These are phyloP conservation scores for Cladosporium sp. DNA, from an alignment of 2,329 filamentous ascomycete genomes.

Conservation along the genomic window DNA sequence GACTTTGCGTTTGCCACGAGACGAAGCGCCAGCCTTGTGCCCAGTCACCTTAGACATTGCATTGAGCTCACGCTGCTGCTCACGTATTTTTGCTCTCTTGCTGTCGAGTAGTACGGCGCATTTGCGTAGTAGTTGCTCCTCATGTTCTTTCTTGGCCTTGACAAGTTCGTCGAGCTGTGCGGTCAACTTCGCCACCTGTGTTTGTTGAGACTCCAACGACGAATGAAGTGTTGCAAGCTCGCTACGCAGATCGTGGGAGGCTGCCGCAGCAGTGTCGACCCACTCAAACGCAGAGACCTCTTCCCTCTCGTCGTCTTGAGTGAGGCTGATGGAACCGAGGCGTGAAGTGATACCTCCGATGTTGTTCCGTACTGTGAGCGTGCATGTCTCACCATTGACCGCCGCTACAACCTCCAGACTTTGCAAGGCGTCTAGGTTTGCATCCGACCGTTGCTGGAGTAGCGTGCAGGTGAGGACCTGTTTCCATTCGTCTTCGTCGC, in stretches of 20 bases:
- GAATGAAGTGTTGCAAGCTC: constrained; percentile 41
- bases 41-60: constrained; percentile 1
- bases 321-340: constrained; percentile 64
- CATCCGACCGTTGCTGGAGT: constrained; percentile 42
- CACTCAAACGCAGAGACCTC: constrained; percentile 69
- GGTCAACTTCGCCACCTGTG: constrained; percentile 59
- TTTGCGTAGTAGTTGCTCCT: constrained; percentile 66
- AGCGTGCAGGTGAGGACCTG: constrained; percentile 60
- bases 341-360: constrained; percentile 70
- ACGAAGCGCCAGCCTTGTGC: constrained; percentile 30
- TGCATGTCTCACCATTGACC: constrained; percentile 54
- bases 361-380: constrained; percentile 64
- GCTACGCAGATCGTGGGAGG: constrained; percentile 44
- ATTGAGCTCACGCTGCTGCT: constrained; percentile 49
- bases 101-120: constrained; percentile 71
- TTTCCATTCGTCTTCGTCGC: constrained; percentile 67
- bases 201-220: constrained; percentile 50
- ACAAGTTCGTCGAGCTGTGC: constrained; percentile 67
- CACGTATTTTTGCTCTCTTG: constrained; percentile 77
- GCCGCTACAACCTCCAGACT: constrained; percentile 62
- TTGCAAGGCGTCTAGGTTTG: constrained; percentile 42
- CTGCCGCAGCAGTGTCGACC: constrained; percentile 61
- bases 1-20: constrained; percentile 37
- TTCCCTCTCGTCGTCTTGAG: constrained; percentile 54
- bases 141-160: constrained; percentile 65